A percentile compares a stretch with the other conserved stretches of the same genome.
phyloP scores from a whole-genome alignment of 2,329 filamentous ascomycete species.

The Diaporthe vaccinii region DNA sequence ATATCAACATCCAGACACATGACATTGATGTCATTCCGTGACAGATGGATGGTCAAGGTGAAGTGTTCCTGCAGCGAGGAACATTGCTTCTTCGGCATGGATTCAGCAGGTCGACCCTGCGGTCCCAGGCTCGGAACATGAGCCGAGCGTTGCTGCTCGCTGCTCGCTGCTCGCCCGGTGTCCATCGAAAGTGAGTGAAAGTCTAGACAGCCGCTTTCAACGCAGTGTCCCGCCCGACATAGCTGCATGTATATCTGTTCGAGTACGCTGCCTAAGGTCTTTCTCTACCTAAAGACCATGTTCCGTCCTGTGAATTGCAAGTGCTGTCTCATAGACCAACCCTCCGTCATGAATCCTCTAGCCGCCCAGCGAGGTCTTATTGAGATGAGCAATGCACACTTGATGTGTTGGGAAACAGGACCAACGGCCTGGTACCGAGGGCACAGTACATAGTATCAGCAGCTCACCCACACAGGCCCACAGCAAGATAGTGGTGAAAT shows the following conservation, averaged over 20 bases:
- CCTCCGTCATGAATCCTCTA: background rate
- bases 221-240: background rate
- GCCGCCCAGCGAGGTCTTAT: background rate
- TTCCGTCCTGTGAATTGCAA: background rate
- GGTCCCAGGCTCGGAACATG: constrained; percentile 6
- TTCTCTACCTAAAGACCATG: background rate
- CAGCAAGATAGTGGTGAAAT: constrained; percentile 14
- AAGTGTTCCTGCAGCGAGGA: constrained; percentile 25
- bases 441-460: constrained; percentile 4
- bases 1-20: constrained; percentile 10
- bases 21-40: constrained; percentile 19
- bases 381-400: constrained; percentile 6
- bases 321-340: background rate
- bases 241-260: background rate
- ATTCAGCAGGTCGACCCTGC: constrained; percentile 6
- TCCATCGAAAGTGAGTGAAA: background rate
- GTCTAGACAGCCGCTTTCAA: background rate
- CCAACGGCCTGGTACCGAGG: background rate
- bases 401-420: constrained; percentile 7
- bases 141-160: background rate
- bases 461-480: background rate
- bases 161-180: background rate
- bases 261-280: background rate
- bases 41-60: background rate
- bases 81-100: constrained; percentile 22